Conservation (phyloP, 2,329 filamentous ascomycete genomes). For the Chaetomium sp. region DNA sequence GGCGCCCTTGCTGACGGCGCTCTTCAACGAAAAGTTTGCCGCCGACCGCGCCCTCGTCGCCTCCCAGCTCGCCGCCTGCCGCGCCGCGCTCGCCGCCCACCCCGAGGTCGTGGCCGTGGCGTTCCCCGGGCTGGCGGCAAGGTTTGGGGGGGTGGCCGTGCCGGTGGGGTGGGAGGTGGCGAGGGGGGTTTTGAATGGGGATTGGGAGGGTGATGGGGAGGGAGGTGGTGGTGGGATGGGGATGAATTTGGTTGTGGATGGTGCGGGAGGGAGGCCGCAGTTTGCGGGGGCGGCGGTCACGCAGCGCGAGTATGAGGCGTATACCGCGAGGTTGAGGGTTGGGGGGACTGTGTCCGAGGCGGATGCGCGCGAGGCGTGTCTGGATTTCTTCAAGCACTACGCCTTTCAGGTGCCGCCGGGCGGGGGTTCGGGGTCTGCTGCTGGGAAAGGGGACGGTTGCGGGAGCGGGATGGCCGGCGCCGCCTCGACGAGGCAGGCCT, state of each 20-base stretch:
- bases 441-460: not conserved
- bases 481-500: conserved; percentile 22
- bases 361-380: conserved; percentile 24
- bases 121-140: conserved; percentile 29
- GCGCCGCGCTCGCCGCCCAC: conserved; percentile 10
- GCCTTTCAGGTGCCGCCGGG: conserved; percentile 26
- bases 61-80: conserved; percentile 23
- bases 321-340: not conserved
- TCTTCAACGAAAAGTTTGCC: conserved; percentile 32
- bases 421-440: not conserved
- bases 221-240: conserved; percentile 24
- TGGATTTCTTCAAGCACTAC: conserved; percentile 33
- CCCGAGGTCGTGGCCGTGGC: conserved; percentile 13
- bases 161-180: not conserved
- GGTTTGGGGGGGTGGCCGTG: not conserved
- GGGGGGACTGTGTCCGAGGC: conserved; percentile 9
- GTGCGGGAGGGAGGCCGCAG: conserved; percentile 1
- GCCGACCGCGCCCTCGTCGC: conserved; percentile 21
- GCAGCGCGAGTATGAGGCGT: conserved; percentile 27
- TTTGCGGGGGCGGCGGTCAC: conserved; percentile 23
- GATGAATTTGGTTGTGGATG: conserved; percentile 27
- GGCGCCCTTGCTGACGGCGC: conserved; percentile 32
- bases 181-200: not conserved
- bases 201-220: conserved; percentile 16
- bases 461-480: not conserved